These are phyloP conservation scores for Pyrenophora tritici-repentis DNA, from an alignment of 2,329 filamentous ascomycete genomes.

Conservation along the genomic window DNA sequence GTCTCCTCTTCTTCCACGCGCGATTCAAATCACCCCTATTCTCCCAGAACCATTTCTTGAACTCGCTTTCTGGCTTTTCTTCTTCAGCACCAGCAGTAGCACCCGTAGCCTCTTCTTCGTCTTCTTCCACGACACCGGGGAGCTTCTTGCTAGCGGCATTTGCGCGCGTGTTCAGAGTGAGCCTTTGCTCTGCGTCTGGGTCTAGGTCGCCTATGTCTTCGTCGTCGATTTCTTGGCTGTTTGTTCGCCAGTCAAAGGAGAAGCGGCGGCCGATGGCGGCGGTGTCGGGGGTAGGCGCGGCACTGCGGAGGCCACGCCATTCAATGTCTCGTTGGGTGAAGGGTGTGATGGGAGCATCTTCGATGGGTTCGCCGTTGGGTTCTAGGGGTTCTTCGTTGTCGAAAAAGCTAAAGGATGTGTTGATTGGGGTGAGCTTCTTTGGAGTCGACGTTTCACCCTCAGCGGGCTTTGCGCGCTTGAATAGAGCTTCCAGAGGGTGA, in stretches of 20 bases:
- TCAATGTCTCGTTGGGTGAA: constrained; percentile 80
- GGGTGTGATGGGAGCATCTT: constrained; percentile 71
- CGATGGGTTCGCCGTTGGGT: constrained; percentile 45
- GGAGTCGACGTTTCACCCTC: constrained; percentile 39
- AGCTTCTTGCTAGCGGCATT: constrained; percentile 24
- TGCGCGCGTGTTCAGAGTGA: constrained; percentile 39
- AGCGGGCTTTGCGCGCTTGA: constrained; percentile 69
- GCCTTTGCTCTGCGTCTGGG: constrained; percentile 27
- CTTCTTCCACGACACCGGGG: constrained; percentile 33
- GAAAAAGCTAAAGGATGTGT: constrained; percentile 80
- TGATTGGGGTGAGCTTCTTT: constrained; percentile 50
- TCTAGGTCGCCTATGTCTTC: constrained; percentile 43
- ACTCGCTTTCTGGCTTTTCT: constrained; percentile 59
- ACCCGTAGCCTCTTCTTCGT: constrained; percentile 23
- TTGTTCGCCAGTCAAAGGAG: constrained; percentile 54
- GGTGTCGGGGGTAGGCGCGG: constrained; percentile 93
- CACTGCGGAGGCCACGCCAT: constrained; percentile 76
- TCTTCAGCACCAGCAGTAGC: constrained; percentile 16
- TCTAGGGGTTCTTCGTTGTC: constrained; percentile 50
- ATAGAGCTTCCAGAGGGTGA: constrained; percentile 89
- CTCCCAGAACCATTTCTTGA: constrained; percentile 66
- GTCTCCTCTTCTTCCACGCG: constrained; percentile 59
- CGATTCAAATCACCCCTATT: constrained; percentile 55
- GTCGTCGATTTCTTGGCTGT: constrained; percentile 52
- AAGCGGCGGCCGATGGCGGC: constrained; percentile 72